A percentile compares a stretch with the other conserved stretches of the same genome.
Evolutionary conservation across 192 early-diverging fungal species (phyloP).

Genomic region (Coemansia sp.): DNA sequence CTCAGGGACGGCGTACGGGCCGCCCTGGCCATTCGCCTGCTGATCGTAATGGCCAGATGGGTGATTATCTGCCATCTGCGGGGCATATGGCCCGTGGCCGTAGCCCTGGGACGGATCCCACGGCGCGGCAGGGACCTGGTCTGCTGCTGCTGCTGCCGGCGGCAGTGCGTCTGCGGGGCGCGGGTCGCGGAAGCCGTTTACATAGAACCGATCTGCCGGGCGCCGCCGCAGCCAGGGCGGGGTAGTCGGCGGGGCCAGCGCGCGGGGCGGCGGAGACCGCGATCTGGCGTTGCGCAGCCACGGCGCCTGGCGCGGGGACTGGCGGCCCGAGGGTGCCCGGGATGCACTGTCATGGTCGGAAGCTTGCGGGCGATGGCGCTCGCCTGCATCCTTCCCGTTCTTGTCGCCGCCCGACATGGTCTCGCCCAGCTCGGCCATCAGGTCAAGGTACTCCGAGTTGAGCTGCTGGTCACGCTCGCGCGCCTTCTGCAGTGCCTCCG

Average conservation of each 20-base stretch:
- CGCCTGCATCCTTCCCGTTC: no score
- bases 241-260: slow-evolving; percentile 18
- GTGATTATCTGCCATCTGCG: neutral
- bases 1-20: no score
- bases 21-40: no score
- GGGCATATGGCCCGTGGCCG: no score
- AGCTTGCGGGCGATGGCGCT: neutral
- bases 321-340: neutral
- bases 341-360: neutral
- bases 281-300: slow-evolving; percentile 24
- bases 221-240: slow-evolving; percentile 37
- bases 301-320: slow-evolving; percentile 16
- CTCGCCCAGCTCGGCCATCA: slow-evolving; percentile 94
- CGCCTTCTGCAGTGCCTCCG: slow-evolving; percentile 62
- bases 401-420: slow-evolving; percentile 18
- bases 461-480: slow-evolving; percentile 78
- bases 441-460: slow-evolving; percentile 81
- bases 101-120: neutral
- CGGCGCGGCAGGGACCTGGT: no score
- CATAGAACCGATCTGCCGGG: slow-evolving; percentile 16
- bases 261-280: slow-evolving; percentile 9
- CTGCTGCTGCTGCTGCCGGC: neutral
- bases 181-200: slow-evolving; percentile 8
- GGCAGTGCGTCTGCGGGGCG: neutral
- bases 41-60: neutral